phyloP scores from a whole-genome alignment of 805 yeast species.

The Candida stauntonica region DNA sequence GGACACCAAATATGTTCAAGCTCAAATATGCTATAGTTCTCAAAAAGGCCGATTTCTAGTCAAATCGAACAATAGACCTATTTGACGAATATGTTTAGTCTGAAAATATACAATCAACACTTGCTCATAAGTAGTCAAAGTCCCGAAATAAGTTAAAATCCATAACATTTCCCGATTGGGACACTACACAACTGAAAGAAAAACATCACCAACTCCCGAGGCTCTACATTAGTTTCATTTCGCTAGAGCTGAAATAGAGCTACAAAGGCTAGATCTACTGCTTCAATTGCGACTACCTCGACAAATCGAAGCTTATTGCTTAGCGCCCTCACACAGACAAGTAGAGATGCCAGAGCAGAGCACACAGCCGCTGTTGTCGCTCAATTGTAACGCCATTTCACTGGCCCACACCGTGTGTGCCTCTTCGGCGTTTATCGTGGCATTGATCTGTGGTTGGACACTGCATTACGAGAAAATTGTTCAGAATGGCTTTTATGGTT shows the following conservation, averaged over 20 bases:
- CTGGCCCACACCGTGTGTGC: conserved; percentile 72
- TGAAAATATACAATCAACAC: too few species aligned
- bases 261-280: too few species aligned
- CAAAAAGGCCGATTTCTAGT: too few species aligned
- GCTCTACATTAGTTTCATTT: too few species aligned
- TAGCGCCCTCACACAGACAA: neutral
- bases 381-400: conserved; percentile 68
- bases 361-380: conserved; percentile 24
- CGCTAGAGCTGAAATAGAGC: too few species aligned
- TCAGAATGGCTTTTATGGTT: conserved; percentile 77
- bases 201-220: too few species aligned
- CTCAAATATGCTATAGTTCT: too few species aligned
- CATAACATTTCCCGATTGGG: neutral
- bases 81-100: too few species aligned
- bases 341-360: conserved; percentile 1
- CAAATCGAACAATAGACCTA: too few species aligned
- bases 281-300: too few species aligned
- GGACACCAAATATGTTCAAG: too few species aligned
- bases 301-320: neutral
- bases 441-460: conserved; percentile 66
- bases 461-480: conserved; percentile 89
- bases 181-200: neutral
- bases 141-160: neutral
- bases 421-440: conserved; percentile 66
- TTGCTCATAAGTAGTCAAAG: too few species aligned